phyloP scores from a whole-genome alignment of 768 basidiomycete species.

The Mycena chlorophos region DNA sequence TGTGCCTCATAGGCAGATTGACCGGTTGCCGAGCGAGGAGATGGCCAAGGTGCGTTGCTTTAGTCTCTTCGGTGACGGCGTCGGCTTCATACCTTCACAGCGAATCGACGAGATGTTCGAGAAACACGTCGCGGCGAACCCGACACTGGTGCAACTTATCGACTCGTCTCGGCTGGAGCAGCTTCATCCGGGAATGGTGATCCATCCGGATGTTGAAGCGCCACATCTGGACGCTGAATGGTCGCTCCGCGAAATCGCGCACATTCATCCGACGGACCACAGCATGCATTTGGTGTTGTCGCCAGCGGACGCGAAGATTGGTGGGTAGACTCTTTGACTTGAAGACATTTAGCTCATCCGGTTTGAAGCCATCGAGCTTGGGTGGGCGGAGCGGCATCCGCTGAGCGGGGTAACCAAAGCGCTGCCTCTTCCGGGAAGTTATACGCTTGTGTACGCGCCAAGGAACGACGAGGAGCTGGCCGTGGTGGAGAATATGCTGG shows the following conservation, averaged over 20 bases:
- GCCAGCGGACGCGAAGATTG: slow-evolving; percentile 29
- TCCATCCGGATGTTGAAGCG: slow-evolving; percentile 16
- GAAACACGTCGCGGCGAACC: slow-evolving; percentile 19
- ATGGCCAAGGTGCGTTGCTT: slow-evolving; percentile 20
- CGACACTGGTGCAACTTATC: slow-evolving; percentile 20
- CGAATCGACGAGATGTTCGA: slow-evolving; percentile 19
- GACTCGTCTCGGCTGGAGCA: slow-evolving; percentile 22
- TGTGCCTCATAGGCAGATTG: slow-evolving; percentile 27
- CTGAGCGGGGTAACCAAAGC: slow-evolving; percentile 18
- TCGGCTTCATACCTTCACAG: not conserved
- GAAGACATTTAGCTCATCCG: not conserved
- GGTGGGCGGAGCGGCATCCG: slow-evolving; percentile 32
- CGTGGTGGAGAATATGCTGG: slow-evolving; percentile 26
- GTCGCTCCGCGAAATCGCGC: slow-evolving; percentile 25
- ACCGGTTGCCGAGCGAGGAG: slow-evolving; percentile 17
- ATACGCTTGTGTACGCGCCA: slow-evolving; percentile 31
- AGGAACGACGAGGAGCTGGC: slow-evolving; percentile 28
- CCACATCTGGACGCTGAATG: slow-evolving; percentile 23
- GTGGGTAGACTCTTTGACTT: slow-evolving; percentile 13
- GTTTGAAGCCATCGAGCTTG: slow-evolving; percentile 24
- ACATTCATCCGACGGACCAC: slow-evolving; percentile 27
- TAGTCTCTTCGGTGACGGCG: not conserved
- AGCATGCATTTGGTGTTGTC: slow-evolving; percentile 27
- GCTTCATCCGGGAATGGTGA: slow-evolving; percentile 20
- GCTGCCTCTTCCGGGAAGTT: slow-evolving; percentile 23